Conservation (phyloP, 371 early-diverging fungal species). For the Gilbertella persicaria region DNA sequence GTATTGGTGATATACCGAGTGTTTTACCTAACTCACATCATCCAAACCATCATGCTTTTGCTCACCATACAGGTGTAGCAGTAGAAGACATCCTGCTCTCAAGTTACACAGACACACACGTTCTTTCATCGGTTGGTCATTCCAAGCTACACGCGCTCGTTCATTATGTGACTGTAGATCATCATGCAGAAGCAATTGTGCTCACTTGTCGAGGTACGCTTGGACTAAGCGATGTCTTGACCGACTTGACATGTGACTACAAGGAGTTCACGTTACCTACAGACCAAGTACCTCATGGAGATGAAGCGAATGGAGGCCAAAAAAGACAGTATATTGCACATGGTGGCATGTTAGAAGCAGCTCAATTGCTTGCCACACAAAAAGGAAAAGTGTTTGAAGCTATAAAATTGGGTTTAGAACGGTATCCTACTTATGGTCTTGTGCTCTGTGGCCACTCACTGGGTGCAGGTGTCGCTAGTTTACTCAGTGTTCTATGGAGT, state of each 20-base stretch:
- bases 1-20: slow-evolving; percentile 65
- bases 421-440: slow-evolving; percentile 73
- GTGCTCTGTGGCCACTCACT: slow-evolving; percentile 82
- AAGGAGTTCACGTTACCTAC: slow-evolving; percentile 55
- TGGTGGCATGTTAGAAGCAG: slow-evolving; percentile 79
- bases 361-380: slow-evolving; percentile 63
- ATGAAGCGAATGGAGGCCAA: slow-evolving; percentile 4
- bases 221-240: slow-evolving; percentile 84
- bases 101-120: slow-evolving; percentile 56
- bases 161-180: slow-evolving; percentile 87
- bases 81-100: slow-evolving; percentile 71
- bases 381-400: slow-evolving; percentile 68
- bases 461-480: slow-evolving; percentile 78
- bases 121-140: slow-evolving; percentile 45
- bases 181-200: slow-evolving; percentile 73
- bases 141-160: slow-evolving; percentile 71
- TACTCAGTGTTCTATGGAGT: slow-evolving; percentile 75
- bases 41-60: slow-evolving; percentile 74
- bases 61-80: slow-evolving; percentile 69
- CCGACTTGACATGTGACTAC: slow-evolving; percentile 86
- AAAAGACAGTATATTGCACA: slow-evolving; percentile 59
- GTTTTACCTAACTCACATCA: slow-evolving; percentile 44
- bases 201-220: slow-evolving; percentile 92
- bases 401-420: slow-evolving; percentile 63
- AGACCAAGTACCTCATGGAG: slow-evolving; percentile 2